Conservation (phyloP, 2,329 filamentous ascomycete species). For the Sclerotinia borealis region DNA sequence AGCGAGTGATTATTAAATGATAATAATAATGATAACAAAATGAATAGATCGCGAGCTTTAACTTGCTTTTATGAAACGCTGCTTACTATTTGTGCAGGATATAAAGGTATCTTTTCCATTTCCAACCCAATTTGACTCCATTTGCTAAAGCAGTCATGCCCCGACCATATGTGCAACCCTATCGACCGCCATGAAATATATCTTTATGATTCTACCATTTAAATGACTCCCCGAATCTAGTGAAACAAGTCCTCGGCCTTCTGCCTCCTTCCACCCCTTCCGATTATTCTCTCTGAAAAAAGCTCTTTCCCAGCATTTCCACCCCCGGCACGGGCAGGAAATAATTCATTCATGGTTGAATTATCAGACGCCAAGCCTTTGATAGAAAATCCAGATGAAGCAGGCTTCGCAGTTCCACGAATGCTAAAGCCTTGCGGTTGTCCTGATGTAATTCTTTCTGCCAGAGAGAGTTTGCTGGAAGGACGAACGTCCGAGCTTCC, state of each 20-base stretch:
- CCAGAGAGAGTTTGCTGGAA: constrained; percentile 16
- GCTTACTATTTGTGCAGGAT: neutral
- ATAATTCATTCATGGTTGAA: constrained; percentile 57
- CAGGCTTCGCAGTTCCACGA: constrained; percentile 47
- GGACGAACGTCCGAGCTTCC: constrained; percentile 33
- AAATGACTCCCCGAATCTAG: constrained; percentile 34
- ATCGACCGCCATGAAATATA: neutral
- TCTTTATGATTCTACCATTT: neutral
- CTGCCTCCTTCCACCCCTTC: constrained; percentile 53
- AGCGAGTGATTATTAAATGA: neutral
- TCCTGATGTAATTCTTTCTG: constrained; percentile 25
- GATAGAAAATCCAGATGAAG: constrained; percentile 52
- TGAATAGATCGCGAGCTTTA: neutral
- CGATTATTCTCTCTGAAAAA: constrained; percentile 55
- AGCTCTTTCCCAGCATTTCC: constrained; percentile 63
- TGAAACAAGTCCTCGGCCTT: constrained; percentile 69
- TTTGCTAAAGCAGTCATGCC: neutral
- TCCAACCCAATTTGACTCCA: constrained; percentile 1
- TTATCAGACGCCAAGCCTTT: constrained; percentile 57
- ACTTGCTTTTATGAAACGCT: neutral
- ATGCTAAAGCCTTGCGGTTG: constrained; percentile 46
- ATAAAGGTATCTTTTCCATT: constrained; percentile 8
- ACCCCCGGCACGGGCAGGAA: constrained; percentile 54
- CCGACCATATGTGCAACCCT: neutral
- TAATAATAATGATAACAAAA: too few relatives aligned